phyloP scores from a whole-genome alignment of 2,329 filamentous ascomycete genomes.

The Penicillium sp. region DNA sequence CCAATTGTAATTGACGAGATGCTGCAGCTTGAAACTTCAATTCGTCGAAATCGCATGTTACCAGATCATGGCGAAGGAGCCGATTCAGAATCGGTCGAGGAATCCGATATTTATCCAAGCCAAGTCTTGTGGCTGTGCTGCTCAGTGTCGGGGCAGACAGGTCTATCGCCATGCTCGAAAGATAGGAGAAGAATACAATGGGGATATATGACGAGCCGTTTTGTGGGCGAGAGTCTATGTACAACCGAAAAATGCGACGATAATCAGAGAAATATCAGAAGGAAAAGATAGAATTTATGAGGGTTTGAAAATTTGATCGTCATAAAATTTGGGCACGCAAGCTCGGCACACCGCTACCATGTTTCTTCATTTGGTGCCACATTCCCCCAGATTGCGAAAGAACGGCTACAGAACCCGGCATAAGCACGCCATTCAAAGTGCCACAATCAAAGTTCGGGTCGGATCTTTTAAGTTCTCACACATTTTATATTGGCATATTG shows the following conservation, averaged over 20 bases:
- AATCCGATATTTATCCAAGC: background rate
- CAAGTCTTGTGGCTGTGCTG: background rate
- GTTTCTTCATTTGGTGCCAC: conserved; percentile 17
- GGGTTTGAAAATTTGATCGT: background rate
- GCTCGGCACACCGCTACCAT: conserved; percentile 17
- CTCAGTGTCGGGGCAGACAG: background rate
- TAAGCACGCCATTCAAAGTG: conserved; percentile 21
- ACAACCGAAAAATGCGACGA: background rate
- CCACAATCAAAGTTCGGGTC: conserved; percentile 8
- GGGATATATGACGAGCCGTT: background rate
- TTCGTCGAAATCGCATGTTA: conserved; percentile 35
- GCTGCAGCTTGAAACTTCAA: conserved; percentile 38
- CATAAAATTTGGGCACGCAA: background rate
- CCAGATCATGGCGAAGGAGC: conserved; percentile 32
- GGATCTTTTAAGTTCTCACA: background rate
- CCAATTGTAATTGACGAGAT: conserved; percentile 30
- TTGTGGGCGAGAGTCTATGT: background rate
- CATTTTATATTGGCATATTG: background rate
- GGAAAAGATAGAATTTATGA: background rate
- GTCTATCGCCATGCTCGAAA: conserved; percentile 8
- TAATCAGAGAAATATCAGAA: background rate
- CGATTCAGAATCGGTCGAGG: background rate
- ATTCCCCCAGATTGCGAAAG: conserved; percentile 20
- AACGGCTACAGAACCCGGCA: conserved; percentile 4
- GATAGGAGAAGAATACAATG: background rate